Base-by-base conservation (phyloP, 2,329 filamentous ascomycete species). In the Raffaelea ambrosiae region DNA sequence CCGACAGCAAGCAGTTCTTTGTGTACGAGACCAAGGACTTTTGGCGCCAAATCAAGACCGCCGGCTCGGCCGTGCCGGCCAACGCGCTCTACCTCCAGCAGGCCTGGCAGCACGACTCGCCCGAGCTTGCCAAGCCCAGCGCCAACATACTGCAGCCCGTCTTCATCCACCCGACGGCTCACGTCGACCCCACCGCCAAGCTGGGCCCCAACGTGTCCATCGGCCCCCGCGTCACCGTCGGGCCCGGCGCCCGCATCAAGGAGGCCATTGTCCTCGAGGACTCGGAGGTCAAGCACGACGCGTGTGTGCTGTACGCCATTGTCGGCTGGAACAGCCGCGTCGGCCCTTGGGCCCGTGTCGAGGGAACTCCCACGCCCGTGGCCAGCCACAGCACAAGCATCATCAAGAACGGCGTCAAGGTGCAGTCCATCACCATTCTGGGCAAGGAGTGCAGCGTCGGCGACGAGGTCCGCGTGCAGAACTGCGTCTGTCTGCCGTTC, bases 31-130 rank as follows among this genome's bases (percentile, higher is more conserved):
- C 91, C 56, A 95, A 94, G 72, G 93, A 97, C 66, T 98, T 98
- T 69, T 98, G 93, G 93, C 88, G 93, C 59, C 93, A 98, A 75
- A 97, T 98, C 79, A 98, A 98, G 79, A 96, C 93, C 2, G 93
- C 93, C 51, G 93, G 93, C 51, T 97, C 91, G 5, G 93, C 93
- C 44, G 89, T 98, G 23, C 93, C 93, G 16, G 93, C 93, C 54
- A 97, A 97, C 62, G 93, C 93, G 14, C 79, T 98, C 31, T 98
- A 98, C 70, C 81, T 98, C 47, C 88, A 94, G 65, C 88, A 96
- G 72, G 91, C 93, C 19, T 85, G 85, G 73, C 91, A 97, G 69
- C 78, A 75, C 40, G 81, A 82, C 56, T 88, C 87, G 36, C 75
- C 81, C 46, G 91, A 96, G 71, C 83, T 97, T 46, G 83, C 88